These are phyloP conservation scores for Aspergillus leporis DNA, from an alignment of 495 filamentous ascomycete species.

Conservation along the genomic window DNA sequence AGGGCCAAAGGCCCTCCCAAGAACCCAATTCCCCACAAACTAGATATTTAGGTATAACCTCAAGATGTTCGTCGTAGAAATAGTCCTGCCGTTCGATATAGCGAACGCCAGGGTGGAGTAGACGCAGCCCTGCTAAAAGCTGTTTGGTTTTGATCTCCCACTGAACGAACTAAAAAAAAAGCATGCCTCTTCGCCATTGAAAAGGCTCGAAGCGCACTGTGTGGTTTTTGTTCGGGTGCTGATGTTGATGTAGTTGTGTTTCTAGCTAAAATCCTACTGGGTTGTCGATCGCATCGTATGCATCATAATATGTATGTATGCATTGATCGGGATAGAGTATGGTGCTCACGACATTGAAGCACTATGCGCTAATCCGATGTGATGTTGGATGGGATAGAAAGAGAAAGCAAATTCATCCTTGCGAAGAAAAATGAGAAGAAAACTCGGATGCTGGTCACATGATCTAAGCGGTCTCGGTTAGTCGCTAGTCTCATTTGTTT, in stretches of 20 bases:
- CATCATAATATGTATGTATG: neutral
- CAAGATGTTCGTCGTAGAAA: slow-evolving; percentile 51
- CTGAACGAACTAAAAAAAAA: slow-evolving; percentile 53
- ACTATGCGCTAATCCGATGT: neutral
- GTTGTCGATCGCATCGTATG: neutral
- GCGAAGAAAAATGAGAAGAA: slow-evolving; percentile 1
- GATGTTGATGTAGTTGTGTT: neutral
- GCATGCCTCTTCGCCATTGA: slow-evolving; percentile 42
- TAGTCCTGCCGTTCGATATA: slow-evolving; percentile 50
- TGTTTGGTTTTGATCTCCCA: slow-evolving; percentile 56
- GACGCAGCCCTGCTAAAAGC: slow-evolving; percentile 58
- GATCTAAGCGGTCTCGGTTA: neutral
- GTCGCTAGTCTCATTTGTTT: neutral
- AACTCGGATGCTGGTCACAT: neutral
- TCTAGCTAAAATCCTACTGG: neutral
- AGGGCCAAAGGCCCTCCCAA: too few species aligned
- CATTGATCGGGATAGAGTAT: neutral
- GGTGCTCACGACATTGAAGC: neutral
- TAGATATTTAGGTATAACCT: neutral
- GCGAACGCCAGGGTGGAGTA: slow-evolving; percentile 55
- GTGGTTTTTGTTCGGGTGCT: slow-evolving; percentile 30
- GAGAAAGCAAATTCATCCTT: neutral
- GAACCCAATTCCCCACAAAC: too few species aligned
- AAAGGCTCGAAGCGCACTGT: slow-evolving; percentile 46
- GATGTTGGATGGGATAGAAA: neutral